A percentile compares a stretch with the other conserved stretches of the same genome.
These are phyloP conservation scores for Hericium erinaceus DNA, from an alignment of 768 basidiomycete genomes.

Conservation along the genomic window DNA sequence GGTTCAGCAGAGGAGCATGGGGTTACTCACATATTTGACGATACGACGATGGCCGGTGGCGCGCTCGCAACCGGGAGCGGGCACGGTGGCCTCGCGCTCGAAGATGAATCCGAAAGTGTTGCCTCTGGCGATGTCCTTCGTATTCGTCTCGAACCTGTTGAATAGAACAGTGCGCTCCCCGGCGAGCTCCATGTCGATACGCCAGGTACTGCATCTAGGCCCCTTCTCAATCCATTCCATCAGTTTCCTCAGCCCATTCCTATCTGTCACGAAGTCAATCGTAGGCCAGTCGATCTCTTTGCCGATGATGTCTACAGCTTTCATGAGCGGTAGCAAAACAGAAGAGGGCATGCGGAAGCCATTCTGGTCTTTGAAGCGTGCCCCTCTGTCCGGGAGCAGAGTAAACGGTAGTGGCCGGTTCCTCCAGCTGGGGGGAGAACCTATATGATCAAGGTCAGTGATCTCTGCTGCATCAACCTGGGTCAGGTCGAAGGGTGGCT, in stretches of 20 bases:
- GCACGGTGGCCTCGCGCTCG: conserved; percentile 42
- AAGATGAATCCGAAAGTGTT: conserved; percentile 50
- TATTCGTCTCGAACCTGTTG: conserved; percentile 45
- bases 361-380: conserved; percentile 51
- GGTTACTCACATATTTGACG: neutral
- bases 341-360: conserved; percentile 31
- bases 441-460: conserved; percentile 40
- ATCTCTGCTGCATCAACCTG: conserved; percentile 26
- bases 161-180: conserved; percentile 52
- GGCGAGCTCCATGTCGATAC: conserved; percentile 65
- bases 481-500: conserved; percentile 47
- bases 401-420: conserved; percentile 36
- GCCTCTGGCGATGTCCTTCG: conserved; percentile 18
- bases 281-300: conserved; percentile 28
- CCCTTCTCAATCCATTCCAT: conserved; percentile 39
- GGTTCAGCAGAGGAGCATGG: neutral
- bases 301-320: conserved; percentile 38
- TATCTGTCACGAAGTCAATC: conserved; percentile 47
- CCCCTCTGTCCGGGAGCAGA: conserved; percentile 45
- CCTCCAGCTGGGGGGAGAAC: conserved; percentile 52
- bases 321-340: conserved; percentile 46
- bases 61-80: conserved; percentile 41
- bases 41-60: conserved; percentile 23
- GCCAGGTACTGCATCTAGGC: conserved; percentile 39
- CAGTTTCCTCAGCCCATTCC: conserved; percentile 58